Base-by-base conservation (phyloP, 192 early-diverging fungal genomes). In the Entomortierella beljakovae region DNA sequence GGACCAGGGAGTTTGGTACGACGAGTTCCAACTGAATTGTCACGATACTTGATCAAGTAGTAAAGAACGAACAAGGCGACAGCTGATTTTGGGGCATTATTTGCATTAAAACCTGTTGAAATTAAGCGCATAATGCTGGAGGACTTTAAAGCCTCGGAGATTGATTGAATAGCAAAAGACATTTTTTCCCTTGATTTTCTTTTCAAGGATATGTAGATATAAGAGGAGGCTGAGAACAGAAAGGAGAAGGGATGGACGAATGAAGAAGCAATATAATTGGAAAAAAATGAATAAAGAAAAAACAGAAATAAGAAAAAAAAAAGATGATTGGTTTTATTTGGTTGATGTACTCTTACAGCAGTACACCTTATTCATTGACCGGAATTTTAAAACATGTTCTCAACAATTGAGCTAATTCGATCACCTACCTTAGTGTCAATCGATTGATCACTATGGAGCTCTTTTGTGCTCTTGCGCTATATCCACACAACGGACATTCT, bases 21-120 rank as follows among this genome's bases (percentile, higher is more conserved):
- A 6, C 70, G 70, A 31, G 70, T 71, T 33, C 79, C 79, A 23
- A 71, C 26, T 6, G 38, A 6, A 52, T 71, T 72, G 57, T 72
- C 64, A 20, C 70, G 31, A 42, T 72, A 72, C 42, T 72, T 81
- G 49, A 81, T 51, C 23, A 72, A 25, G 8, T 64, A 34, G 52
- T 72, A 81, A n/a, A 68, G 35, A 3, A 72, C 29, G 38, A 54
- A 77, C 23, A 77, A 53, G 11, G 38, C 64, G 20, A 77, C 29
- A 20, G 59, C 68, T 13, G 61, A 55, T 55, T 61, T 65, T 10
- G 71, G 64, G 9, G 61, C 71, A 55, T 54, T 22, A 16, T 46
- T 15, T 15, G 37, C 55, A 7, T 75, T 40, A 53, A 67, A 67
- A 54, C 37, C 28, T 38, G 52, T 75, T 38, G 48, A 34, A 10